These are phyloP conservation scores for Rostrohypoxylon terebratum DNA, from an alignment of 495 filamentous ascomycete genomes.

Conservation along the genomic window DNA sequence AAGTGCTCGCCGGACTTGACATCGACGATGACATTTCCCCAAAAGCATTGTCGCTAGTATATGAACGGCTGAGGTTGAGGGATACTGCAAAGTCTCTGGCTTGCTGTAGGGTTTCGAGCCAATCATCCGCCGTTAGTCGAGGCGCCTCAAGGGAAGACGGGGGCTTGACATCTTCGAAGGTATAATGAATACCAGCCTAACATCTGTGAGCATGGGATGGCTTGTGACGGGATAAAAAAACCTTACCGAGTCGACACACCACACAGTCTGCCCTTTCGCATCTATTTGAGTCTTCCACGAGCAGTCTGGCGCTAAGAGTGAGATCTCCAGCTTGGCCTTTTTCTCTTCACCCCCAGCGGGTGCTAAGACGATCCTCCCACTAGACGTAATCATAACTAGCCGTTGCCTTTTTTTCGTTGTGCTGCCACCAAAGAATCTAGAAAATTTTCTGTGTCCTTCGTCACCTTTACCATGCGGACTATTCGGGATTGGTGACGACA, in stretches of 20 bases:
- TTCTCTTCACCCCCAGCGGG: conserved; percentile 97
- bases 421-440: conserved; percentile 90
- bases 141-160: conserved; percentile 56
- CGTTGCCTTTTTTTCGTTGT: conserved; percentile 92
- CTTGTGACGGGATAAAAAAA: not conserved
- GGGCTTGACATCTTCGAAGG: conserved; percentile 87
- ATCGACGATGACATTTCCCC: conserved; percentile 77
- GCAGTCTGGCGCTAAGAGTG: conserved; percentile 77
- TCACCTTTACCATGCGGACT: conserved; percentile 70
- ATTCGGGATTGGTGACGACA: conserved; percentile 79
- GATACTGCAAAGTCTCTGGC: conserved; percentile 83
- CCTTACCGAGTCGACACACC: conserved; percentile 95
- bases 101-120: conserved; percentile 85
- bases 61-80: conserved; percentile 73
- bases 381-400: conserved; percentile 94
- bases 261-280: conserved; percentile 83
- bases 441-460: conserved; percentile 80
- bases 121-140: conserved; percentile 70
- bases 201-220: conserved; percentile 37
- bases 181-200: conserved; percentile 89
- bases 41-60: conserved; percentile 76
- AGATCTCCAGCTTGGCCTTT: conserved; percentile 90
- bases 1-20: conserved; percentile 80
- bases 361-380: conserved; percentile 86
- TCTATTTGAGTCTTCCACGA: conserved; percentile 83